Base-by-base conservation (phyloP, 2,329 filamentous ascomycete genomes). In the Aureobasidium zeae region DNA sequence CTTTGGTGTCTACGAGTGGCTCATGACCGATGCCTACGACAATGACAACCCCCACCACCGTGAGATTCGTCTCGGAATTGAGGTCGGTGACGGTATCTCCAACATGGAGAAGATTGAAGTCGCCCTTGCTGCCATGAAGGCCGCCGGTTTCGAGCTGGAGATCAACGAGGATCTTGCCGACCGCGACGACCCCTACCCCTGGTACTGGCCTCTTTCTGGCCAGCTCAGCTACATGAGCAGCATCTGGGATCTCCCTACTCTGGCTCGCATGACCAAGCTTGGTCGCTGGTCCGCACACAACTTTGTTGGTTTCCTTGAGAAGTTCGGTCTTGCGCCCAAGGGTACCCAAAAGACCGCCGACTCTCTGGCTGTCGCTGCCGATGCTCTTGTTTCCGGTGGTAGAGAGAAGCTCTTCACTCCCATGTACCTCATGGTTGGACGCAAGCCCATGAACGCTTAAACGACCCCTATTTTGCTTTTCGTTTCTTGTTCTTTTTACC, bases 1-100 rank as follows among this genome's bases (percentile, higher is more conserved):
- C 39, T 98, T 96, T 57, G 91, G 89, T 60, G 89, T 96, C 41
- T 98, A 96, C 68, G 91, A 98, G 67, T 96, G 91, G 91, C 73
- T 96, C 59, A 96, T 98, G 91, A 96, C 88, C 5, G 88, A 95
- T 51, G 71, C 81, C 17, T 98, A 95, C 67, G 83, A 96, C 69
- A 89, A 94, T 62, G 73, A 83, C 48, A 87, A 95, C 72, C 65
- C 85, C 1, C 73, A 79, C 57, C 91, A 96, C 70, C 83, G 87
- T 53, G 78, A 85, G 62, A 91, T 96, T 59, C 85, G 91, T 51
- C 79, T 95, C 13, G 88, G 83, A 51, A 98, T 98, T 52, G 91
- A 98, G 72, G 81, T 86, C 61, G 91, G 91, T 57, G 83, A 96
- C 59, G 91, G 91, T 54, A 96, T 98, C 63, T 87, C 86, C 57